Evolutionary conservation across 2,329 filamentous ascomycete genomes (phyloP), one percentile per base, ranked within the genome.

Genomic region (Cercospora sp.): DNA sequence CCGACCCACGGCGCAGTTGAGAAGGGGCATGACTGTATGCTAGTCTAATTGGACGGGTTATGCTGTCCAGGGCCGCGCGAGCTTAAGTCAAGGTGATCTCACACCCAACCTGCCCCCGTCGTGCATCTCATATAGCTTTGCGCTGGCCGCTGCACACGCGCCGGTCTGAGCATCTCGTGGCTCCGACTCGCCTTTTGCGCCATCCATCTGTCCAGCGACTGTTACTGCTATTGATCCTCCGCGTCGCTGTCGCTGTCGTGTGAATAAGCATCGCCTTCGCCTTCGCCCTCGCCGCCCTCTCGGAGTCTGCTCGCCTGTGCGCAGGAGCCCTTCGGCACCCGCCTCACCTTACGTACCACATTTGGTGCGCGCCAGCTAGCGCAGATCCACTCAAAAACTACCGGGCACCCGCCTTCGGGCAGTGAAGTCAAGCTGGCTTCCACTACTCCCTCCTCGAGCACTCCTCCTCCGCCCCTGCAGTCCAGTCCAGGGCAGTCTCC

Each of bases 401-500:
- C 31, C 51, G 33, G 45, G 33, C 64, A 57, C 48, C 45, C 36
- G 39, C 64, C 64, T 62, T 42, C 64, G 64, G 58, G 53, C 63
- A 59, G 20, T 31, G 20, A 59, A 42, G 64, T 66, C 64, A 63
- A 59, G 59, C 63, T 66, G 64, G 67, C 67, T 60, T 55, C 61
- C 31, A 33, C 60, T 23, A 63, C 60, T 58, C 36, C 59, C 55
- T 60, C 57, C 63, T 20, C 20, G 26, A 62, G 42, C 63, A 66
- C 67, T 53, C 67, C 70, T 60, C 69, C 70, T 69, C 67, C 69
- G 33, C 65, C 68, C 65, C 39, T 64, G 53, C 59, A 66, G 58
- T 63, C 65, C 69, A 60, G 64, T 53, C 57, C 62, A 55, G 68
- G 66, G 60, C 69, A 65, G 58, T 70, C 69, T 42, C 69, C 71